phyloP scores from a whole-genome alignment of 2,329 filamentous ascomycete species.

The Gyromitra esculenta region DNA sequence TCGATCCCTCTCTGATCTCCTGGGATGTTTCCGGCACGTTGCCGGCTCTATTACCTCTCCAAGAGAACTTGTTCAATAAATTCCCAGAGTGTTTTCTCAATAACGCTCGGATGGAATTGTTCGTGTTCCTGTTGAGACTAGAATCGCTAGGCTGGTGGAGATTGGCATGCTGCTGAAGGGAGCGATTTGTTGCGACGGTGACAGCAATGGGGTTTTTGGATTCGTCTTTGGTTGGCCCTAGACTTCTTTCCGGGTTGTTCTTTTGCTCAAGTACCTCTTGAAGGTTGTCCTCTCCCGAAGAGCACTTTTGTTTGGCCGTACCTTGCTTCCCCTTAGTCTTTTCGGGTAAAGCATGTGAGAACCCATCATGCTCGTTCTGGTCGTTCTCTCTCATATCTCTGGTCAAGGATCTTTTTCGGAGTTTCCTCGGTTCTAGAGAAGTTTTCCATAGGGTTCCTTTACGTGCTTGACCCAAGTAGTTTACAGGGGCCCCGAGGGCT shows the following conservation, averaged over 20 bases:
- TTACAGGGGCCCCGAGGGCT: not conserved
- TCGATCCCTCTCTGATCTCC: constrained; percentile 4
- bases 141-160: not conserved
- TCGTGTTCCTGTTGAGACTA: constrained; percentile 20
- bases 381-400: not conserved
- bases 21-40: not conserved
- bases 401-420: not conserved
- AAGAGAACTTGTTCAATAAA: constrained; percentile 36
- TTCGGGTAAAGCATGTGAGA: not conserved
- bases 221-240: not conserved
- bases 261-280: constrained; percentile 8
- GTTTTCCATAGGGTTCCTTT: constrained; percentile 1
- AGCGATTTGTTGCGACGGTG: not conserved
- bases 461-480: not conserved
- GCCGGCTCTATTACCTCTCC: constrained; percentile 29
- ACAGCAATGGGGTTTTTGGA: not conserved
- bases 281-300: not conserved
- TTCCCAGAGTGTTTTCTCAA: constrained; percentile 43
- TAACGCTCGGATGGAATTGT: constrained; percentile 25
- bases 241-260: not conserved
- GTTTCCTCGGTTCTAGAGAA: not conserved
- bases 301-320: not conserved
- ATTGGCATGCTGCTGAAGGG: not conserved
- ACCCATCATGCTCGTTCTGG: not conserved
- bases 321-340: not conserved